Percentiles rank a stretch among this genome's conserved stretches.
Conservation (phyloP, 73 alveolate species). For the Symbiodinium pilosum region DNA sequence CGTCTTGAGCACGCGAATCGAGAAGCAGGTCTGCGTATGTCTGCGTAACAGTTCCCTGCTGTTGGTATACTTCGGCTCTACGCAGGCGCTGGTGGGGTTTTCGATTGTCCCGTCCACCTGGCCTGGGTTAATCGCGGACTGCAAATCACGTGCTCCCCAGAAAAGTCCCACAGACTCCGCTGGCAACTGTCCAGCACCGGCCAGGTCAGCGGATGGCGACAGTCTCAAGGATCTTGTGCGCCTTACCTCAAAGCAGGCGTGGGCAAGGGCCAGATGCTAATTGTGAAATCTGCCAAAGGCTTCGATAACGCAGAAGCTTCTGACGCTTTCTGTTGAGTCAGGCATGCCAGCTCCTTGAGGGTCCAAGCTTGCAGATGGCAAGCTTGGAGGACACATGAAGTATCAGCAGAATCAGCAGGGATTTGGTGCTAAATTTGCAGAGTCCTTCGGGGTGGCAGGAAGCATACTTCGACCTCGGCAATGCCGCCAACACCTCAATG, state of each 20-base stretch:
- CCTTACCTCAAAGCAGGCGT: constrained; percentile 66
- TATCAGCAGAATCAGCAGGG: no score
- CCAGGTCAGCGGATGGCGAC: constrained; percentile 52
- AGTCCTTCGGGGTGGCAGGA: not conserved
- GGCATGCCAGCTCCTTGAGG: constrained; percentile 52
- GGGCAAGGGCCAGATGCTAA: not conserved
- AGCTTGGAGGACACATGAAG: constrained; percentile 17
- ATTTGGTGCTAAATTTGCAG: no score
- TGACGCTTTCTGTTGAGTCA: not conserved
- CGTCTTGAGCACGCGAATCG: not conserved
- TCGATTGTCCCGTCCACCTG: not conserved
- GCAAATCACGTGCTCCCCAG: not conserved
- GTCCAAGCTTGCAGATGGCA: constrained; percentile 78
- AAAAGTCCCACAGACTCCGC: no score
- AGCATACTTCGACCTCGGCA: no score
- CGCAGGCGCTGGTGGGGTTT: not conserved
- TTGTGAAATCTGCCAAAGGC: no score
- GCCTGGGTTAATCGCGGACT: not conserved
- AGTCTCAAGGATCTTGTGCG: constrained; percentile 27
- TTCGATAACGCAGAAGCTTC: no score
- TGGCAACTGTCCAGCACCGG: no score
- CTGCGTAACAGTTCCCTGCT: not conserved
- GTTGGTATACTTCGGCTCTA: not conserved
- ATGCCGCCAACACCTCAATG: no score
- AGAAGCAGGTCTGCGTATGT: not conserved